Conservation (phyloP, 805 yeast species). For the Nakazawaea siamensis region DNA sequence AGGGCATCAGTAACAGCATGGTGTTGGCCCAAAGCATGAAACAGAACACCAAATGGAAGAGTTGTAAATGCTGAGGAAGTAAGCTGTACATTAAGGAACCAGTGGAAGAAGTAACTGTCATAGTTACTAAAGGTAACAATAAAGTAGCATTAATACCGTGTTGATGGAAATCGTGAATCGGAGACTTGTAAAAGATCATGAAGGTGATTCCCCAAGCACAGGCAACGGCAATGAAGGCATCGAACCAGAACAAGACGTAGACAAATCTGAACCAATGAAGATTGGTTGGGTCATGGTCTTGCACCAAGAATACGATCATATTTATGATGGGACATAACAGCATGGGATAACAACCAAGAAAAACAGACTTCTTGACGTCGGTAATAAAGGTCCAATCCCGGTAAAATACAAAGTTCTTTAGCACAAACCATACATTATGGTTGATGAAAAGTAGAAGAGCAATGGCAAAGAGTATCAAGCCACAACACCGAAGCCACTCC, state of each 20-base stretch:
- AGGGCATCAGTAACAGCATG: constrained; percentile 45
- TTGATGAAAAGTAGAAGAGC: constrained; percentile 1
- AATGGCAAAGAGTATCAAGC: constrained; percentile 3
- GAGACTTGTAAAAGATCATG: constrained; percentile 30
- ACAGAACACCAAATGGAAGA: constrained; percentile 45
- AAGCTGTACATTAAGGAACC: constrained; percentile 46
- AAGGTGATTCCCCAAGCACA: constrained; percentile 59
- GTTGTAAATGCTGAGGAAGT: constrained; percentile 35
- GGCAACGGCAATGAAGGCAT: constrained; percentile 41
- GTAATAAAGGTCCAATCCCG: constrained; percentile 18
- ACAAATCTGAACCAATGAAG: constrained; percentile 36
- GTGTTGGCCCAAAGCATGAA: constrained; percentile 67
- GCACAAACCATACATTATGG: constrained; percentile 1
- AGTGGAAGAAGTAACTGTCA: constrained; percentile 68
- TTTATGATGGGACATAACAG: constrained; percentile 61
- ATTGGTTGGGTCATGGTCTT: constrained; percentile 1
- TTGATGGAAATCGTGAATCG: constrained; percentile 15
- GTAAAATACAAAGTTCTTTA: constrained; percentile 5
- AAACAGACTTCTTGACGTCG: constrained; percentile 44
- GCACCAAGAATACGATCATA: constrained; percentile 37
- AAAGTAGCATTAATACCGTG: constrained; percentile 43
- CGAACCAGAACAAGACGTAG: constrained; percentile 72
- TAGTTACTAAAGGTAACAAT: constrained; percentile 70
- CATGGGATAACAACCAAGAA: constrained; percentile 81
- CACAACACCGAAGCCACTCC: constrained; percentile 5